Evolutionary conservation across 495 filamentous ascomycete species (phyloP), one percentile per base, ranked within the genome.

Genomic region (Penicillium lividum): DNA sequence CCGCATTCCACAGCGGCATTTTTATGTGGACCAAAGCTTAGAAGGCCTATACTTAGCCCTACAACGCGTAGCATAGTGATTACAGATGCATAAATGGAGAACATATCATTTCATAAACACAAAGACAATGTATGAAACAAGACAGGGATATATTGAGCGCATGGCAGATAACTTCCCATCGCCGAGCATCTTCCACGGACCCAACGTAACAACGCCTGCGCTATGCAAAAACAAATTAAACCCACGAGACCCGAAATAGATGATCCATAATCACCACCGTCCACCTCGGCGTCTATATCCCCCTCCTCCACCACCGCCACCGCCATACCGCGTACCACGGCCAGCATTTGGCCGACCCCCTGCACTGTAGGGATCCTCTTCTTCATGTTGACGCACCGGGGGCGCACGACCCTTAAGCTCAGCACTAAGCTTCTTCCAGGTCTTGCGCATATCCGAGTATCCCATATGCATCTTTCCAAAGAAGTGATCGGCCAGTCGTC

Each of bases 381-480:
- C 77, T 52, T 82, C 79, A 29, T 77, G 72, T 15, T 77, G 71
- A 61, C 89, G 82, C 47, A 76, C 71, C 18, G 87, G 84, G 13
- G 85, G 82, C 45, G 83, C 77, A n/a, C 88, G 72, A 5, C 87
- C 87, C 55, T 89, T 86, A 58, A 96, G 77, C 70, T 98, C 94
- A 73, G 90, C 90, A 54, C 87, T 87, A 55, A 98, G 82, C n/a
- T 81, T 77, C 61, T 96, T 94, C 64, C 80, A 89, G 11, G 89
- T 92, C 80, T 90, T 94, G 60, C 94, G 84, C 94, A 98, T 98
- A 76, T 96, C 90, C 34, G 94, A 93, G 70, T 97, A 98, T 0
- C 94, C 94, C 67, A 98, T 79, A 68, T 98, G 94, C 95, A 98
- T 98, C 79, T 98, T 98, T 31, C 94, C 94, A 71, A 96, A 98